A percentile compares a stretch with the other conserved stretches of the same genome.
These are phyloP conservation scores for Tricladium varicosporioides DNA, from an alignment of 2,329 filamentous ascomycete genomes.

Conservation along the genomic window DNA sequence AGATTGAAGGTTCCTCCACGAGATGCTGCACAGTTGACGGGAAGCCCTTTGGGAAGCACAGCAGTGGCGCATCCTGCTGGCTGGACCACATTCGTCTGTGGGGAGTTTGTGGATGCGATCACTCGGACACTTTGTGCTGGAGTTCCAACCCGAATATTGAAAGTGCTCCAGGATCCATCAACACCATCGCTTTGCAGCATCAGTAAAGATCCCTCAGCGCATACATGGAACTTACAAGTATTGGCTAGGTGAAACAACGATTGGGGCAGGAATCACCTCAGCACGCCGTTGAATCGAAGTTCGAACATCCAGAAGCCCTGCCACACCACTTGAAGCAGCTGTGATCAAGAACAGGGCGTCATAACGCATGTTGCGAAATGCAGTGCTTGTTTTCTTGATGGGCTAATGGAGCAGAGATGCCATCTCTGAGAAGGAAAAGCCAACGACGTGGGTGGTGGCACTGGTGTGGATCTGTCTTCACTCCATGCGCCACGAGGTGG, in stretches of 20 bases:
- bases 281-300: not conserved
- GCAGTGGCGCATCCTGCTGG: conserved; percentile 32
- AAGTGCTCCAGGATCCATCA: conserved; percentile 70
- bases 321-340: not conserved
- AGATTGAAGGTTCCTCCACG: conserved; percentile 36
- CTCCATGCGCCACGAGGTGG: not conserved
- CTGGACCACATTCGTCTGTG: conserved; percentile 36
- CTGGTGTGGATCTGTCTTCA: not conserved
- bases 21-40: conserved; percentile 35
- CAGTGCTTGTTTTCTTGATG: not conserved
- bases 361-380: not conserved
- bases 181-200: conserved; percentile 36
- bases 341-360: not conserved
- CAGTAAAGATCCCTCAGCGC: not conserved
- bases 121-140: conserved; percentile 43
- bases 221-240: conserved; percentile 5
- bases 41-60: conserved; percentile 33
- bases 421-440: not conserved
- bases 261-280: not conserved
- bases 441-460: not conserved
- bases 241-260: conserved; percentile 6
- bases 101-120: conserved; percentile 38
- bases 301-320: not conserved
- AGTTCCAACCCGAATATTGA: conserved; percentile 55
- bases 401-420: not conserved